These are phyloP conservation scores for Manihot esculenta DNA, from an alignment of 441 rosid species.

Conservation along the genomic window DNA sequence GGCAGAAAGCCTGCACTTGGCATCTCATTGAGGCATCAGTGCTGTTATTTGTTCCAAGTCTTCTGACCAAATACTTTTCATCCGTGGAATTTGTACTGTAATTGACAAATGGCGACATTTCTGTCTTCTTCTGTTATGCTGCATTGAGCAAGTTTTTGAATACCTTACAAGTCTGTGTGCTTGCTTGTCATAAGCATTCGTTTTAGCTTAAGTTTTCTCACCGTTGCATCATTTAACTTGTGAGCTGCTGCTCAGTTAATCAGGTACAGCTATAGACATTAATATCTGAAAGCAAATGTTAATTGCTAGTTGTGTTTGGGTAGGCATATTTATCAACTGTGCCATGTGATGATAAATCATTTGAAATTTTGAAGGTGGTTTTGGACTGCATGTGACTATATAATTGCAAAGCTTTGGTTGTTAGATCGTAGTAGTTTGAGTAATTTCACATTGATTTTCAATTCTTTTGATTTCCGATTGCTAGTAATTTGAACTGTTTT, in stretches of 20 bases:
- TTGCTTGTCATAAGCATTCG: background rate
- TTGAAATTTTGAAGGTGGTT: no score
- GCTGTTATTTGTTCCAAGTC: background rate
- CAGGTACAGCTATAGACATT: background rate
- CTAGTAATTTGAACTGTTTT: background rate
- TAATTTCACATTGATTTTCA: background rate
- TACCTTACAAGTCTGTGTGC: background rate
- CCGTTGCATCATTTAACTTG: background rate
- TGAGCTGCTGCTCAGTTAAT: background rate
- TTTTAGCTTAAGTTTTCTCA: background rate
- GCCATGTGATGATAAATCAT: slow-evolving; percentile 8
- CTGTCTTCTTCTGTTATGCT: background rate
- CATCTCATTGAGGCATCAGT: slow-evolving; percentile 6
- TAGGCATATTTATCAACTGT: background rate
- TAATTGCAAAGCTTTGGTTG: background rate
- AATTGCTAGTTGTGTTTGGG: background rate
- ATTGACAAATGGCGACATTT: background rate
- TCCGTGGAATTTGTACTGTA: background rate
- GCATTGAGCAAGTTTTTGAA: background rate
- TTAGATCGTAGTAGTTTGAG: background rate
- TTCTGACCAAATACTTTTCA: background rate
- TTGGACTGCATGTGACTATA: background rate
- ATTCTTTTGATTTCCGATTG: background rate
- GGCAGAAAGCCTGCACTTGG: background rate
- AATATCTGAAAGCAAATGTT: background rate